phyloP scores from a whole-genome alignment of 177 flowering plant species.

The Telopea speciosissima region DNA sequence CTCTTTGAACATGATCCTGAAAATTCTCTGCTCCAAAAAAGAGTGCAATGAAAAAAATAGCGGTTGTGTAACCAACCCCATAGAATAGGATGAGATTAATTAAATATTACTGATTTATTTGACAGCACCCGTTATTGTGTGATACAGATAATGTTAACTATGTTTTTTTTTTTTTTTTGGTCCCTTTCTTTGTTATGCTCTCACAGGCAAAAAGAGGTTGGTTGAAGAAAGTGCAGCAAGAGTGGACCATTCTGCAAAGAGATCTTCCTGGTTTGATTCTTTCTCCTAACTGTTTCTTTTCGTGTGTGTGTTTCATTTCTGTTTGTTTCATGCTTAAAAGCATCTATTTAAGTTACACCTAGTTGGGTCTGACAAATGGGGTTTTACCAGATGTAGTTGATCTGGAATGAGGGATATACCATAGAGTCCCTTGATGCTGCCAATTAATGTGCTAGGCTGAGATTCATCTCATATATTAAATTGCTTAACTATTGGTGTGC shows the following conservation, averaged over 20 bases:
- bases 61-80: too few relatives aligned
- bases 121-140: too few relatives aligned
- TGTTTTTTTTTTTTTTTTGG: background rate
- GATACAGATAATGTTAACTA: too few relatives aligned
- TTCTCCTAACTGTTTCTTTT: background rate
- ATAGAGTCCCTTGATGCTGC: background rate
- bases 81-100: too few relatives aligned
- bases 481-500: too few relatives aligned
- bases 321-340: background rate
- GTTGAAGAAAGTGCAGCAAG: slow-evolving; percentile 86
- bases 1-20: background rate
- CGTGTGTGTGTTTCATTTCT: background rate
- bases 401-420: background rate
- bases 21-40: too few relatives aligned
- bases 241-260: slow-evolving; percentile 82
- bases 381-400: background rate
- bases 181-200: slow-evolving; percentile 5
- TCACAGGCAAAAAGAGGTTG: slow-evolving; percentile 57
- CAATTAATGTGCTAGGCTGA: background rate
- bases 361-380: background rate
- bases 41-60: too few relatives aligned
- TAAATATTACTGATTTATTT: too few relatives aligned
- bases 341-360: background rate
- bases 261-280: slow-evolving; percentile 71
- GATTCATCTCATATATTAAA: background rate